phyloP scores from a whole-genome alignment of 306 rosid genomes.

The Cucumis sativus region DNA sequence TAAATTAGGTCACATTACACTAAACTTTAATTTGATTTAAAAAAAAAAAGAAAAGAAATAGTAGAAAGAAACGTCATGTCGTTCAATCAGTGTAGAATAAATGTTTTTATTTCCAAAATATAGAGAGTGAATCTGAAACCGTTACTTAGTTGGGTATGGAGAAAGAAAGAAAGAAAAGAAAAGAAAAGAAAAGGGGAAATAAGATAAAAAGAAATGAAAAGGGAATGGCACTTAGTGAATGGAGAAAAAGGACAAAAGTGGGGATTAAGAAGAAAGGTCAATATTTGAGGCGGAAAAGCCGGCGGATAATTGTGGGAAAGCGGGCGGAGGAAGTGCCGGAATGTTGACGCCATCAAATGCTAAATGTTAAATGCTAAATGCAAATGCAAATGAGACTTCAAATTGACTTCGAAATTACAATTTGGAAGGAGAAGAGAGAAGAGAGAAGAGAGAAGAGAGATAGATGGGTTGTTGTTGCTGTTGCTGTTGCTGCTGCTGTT shows the following conservation, averaged over 20 bases:
- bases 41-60: background rate
- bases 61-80: background rate
- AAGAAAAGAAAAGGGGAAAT: too few species aligned
- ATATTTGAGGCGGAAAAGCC: constrained; percentile 1
- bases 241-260: background rate
- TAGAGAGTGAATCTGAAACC: background rate
- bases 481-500: too few species aligned
- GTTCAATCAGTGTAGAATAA: background rate
- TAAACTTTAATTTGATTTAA: background rate
- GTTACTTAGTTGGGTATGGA: background rate
- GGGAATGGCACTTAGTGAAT: background rate
- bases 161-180: too few species aligned
- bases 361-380: background rate
- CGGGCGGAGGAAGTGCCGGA: background rate
- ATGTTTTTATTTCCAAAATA: background rate
- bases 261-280: background rate
- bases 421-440: background rate
- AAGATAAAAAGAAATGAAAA: background rate
- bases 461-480: background rate
- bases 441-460: too few species aligned
- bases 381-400: background rate
- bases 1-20: background rate
- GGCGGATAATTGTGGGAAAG: background rate
- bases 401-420: background rate
- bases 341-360: background rate